Conservation (phyloP, 495 filamentous ascomycete genomes). For the Daldinia vernicosa region DNA sequence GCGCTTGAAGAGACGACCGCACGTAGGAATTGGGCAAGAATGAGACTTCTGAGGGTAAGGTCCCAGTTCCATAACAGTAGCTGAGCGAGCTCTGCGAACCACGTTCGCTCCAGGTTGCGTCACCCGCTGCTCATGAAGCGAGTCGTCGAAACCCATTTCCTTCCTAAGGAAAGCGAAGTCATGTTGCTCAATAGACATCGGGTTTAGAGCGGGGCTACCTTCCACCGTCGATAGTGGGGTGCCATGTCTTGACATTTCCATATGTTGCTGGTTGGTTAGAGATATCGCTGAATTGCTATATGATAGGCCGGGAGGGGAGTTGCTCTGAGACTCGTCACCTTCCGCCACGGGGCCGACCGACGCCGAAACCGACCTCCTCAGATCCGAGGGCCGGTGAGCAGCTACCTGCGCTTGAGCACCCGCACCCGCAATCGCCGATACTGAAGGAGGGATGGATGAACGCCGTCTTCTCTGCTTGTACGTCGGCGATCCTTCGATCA, state of each 20-base stretch:
- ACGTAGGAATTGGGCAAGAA: conserved; percentile 98
- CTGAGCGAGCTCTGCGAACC: conserved; percentile 88
- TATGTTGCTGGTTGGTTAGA: conserved; percentile 67
- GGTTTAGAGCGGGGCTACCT: conserved; percentile 75
- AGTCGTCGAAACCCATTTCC: conserved; percentile 65
- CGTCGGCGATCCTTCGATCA: conserved; percentile 96
- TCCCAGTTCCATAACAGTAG: conserved; percentile 94
- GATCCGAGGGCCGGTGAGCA: conserved; percentile 78
- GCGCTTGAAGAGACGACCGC: conserved; percentile 96
- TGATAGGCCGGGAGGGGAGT: conserved; percentile 73
- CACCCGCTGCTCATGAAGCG: conserved; percentile 68
- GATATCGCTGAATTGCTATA: conserved; percentile 71
- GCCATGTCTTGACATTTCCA: conserved; percentile 85
- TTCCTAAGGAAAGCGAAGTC: conserved; percentile 73
- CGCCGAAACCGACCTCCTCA: conserved; percentile 88
- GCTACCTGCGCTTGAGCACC: conserved; percentile 61
- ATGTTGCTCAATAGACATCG: conserved; percentile 70
- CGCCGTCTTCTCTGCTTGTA: conserved; percentile 97
- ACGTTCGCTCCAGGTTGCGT: conserved; percentile 75
- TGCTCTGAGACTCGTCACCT: conserved; percentile 73
- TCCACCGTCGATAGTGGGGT: conserved; percentile 87
- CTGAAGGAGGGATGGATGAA: conserved; percentile 84
- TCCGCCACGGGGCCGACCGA: conserved; percentile 86
- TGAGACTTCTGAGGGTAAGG: conserved; percentile 98
- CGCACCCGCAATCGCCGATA: conserved; percentile 70